Conservation (phyloP, 495 filamentous ascomycete species). For the Mytilinidion resinicola region DNA sequence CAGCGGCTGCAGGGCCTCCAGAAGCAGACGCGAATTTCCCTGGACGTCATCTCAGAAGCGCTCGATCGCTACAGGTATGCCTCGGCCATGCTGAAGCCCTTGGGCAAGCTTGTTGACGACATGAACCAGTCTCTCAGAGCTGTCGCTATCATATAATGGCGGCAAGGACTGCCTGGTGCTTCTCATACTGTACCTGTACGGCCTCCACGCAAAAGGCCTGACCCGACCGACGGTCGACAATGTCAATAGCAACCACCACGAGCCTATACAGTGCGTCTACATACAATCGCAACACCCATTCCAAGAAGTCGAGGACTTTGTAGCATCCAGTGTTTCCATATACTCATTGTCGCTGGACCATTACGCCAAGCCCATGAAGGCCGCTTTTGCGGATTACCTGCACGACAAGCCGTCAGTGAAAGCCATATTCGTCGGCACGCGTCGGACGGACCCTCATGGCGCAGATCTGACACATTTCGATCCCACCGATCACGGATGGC, state of each 20-base stretch:
- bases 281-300: conserved; percentile 78
- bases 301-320: conserved; percentile 76
- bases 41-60: conserved; percentile 66
- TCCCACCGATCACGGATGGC: conserved; percentile 84
- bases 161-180: conserved; percentile 97
- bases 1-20: conserved; percentile 61
- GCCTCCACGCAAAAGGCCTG: conserved; percentile 43
- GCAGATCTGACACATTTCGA: conserved; percentile 71
- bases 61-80: conserved; percentile 62
- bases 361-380: conserved; percentile 71
- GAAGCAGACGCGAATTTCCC: conserved; percentile 60
- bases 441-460: conserved; percentile 89
- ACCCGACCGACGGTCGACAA: conserved; percentile 6
- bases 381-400: conserved; percentile 73
- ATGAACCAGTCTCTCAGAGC: conserved; percentile 54
- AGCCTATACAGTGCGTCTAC: conserved; percentile 71
- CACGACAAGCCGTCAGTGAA: conserved; percentile 53
- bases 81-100: background rate
- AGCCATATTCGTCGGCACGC: conserved; percentile 88
- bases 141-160: conserved; percentile 94
- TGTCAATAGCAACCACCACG: conserved; percentile 25
- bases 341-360: conserved; percentile 75
- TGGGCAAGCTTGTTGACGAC: background rate
- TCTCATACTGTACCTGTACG: conserved; percentile 77
- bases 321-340: conserved; percentile 49